Percentiles rank a stretch among this genome's conserved stretches.
phyloP scores from a whole-genome alignment of 305 asterid species.

The Striga hermonthica region DNA sequence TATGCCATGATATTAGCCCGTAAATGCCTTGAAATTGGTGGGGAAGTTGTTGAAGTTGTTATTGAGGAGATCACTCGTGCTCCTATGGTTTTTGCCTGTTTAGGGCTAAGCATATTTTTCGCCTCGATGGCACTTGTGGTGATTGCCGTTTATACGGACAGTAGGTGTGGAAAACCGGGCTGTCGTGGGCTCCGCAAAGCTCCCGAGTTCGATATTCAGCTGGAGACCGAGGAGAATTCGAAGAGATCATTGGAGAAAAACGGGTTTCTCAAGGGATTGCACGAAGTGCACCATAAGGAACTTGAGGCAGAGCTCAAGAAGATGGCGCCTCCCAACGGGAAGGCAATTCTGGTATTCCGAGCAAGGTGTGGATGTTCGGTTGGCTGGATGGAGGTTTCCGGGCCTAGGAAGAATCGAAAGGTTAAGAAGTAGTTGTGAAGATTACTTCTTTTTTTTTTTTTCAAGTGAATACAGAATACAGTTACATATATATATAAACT shows the following conservation, averaged over 20 bases:
- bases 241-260: slow-evolving; percentile 35
- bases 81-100: slow-evolving; percentile 75
- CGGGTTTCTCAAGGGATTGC: slow-evolving; percentile 52
- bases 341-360: slow-evolving; percentile 80
- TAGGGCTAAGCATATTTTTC: slow-evolving; percentile 66
- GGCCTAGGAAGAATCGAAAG: slow-evolving; percentile 69
- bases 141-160: slow-evolving; percentile 46
- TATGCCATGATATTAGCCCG: slow-evolving; percentile 41
- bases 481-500: slow-evolving; percentile 33
- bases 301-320: slow-evolving; percentile 91
- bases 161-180: slow-evolving; percentile 68
- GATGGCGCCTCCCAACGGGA: slow-evolving; percentile 93
- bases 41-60: slow-evolving; percentile 46
- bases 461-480: not conserved
- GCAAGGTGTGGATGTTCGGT: slow-evolving; percentile 90
- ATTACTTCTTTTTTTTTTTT: not conserved
- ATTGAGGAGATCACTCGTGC: slow-evolving; percentile 63
- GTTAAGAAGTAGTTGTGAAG: slow-evolving; percentile 53
- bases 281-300: slow-evolving; percentile 74
- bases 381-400: slow-evolving; percentile 85
- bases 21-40: slow-evolving; percentile 41
- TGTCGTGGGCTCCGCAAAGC: slow-evolving; percentile 75
- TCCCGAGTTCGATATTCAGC: slow-evolving; percentile 86
- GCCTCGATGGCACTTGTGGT: slow-evolving; percentile 59
- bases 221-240: slow-evolving; percentile 76